Evolutionary conservation across 345 rosid genomes (phyloP).

Genomic region (Acer campestre): DNA sequence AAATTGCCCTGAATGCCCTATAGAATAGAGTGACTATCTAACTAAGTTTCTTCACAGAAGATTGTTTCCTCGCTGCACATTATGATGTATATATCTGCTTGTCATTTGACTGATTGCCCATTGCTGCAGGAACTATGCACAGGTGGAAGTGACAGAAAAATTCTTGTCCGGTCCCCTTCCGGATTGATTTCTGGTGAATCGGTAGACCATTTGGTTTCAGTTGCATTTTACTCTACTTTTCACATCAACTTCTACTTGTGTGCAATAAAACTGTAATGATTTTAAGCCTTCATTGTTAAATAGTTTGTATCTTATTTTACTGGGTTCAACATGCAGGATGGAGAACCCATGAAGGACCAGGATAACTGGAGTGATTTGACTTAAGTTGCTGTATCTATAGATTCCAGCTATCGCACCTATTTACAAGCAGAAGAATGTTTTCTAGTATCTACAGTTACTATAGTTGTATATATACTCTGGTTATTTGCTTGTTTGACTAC

Average conservation of each 20-base stretch:
- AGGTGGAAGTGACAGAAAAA: constrained; percentile 77
- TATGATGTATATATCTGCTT: background rate
- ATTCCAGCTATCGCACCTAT: background rate
- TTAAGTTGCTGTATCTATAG: background rate
- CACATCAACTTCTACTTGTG: background rate
- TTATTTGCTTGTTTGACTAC: background rate
- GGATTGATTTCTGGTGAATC: constrained; percentile 40
- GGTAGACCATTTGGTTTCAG: constrained; percentile 19
- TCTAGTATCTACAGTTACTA: background rate
- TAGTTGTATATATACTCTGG: background rate
- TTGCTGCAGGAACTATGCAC: constrained; percentile 75
- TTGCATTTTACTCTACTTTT: background rate
- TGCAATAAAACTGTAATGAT: background rate
- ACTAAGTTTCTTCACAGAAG: background rate
- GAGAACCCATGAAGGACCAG: constrained; percentile 42
- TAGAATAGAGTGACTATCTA: background rate
- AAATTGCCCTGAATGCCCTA: background rate
- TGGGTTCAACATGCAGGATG: constrained; percentile 45
- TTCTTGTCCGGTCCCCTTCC: constrained; percentile 87
- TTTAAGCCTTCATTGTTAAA: background rate
- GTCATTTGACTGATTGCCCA: constrained; percentile 12
- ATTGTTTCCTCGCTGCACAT: background rate
- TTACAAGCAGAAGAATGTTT: background rate
- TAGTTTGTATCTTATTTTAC: background rate
- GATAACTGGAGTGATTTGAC: constrained; percentile 81